These are phyloP conservation scores for Rhizopus arrhizus DNA, from an alignment of 371 early-diverging fungal genomes.

Conservation along the genomic window DNA sequence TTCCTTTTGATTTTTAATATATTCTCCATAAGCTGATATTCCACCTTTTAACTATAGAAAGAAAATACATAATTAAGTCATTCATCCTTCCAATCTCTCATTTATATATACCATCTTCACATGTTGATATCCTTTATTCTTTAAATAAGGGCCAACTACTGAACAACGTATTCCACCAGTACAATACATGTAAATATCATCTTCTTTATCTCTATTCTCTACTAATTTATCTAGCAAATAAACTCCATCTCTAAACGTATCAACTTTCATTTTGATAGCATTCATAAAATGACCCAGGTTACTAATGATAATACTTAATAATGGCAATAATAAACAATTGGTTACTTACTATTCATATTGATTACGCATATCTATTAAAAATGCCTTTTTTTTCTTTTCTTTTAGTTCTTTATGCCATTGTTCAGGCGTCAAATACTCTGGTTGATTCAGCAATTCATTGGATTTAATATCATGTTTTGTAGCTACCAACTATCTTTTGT, in stretches of 20 bases:
- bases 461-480: slow-evolving; percentile 49
- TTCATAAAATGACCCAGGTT: slow-evolving; percentile 70
- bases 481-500: slow-evolving; percentile 52
- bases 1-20: slow-evolving; percentile 36
- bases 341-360: slow-evolving; percentile 69
- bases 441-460: slow-evolving; percentile 57
- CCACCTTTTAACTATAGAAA: slow-evolving; percentile 66
- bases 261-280: slow-evolving; percentile 70
- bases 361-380: slow-evolving; percentile 80
- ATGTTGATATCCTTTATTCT: slow-evolving; percentile 63
- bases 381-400: slow-evolving; percentile 24
- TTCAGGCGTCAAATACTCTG: slow-evolving; percentile 62
- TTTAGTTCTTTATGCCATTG: slow-evolving; percentile 68
- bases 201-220: slow-evolving; percentile 29
- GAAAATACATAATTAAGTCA: too few species aligned
- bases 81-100: neutral
- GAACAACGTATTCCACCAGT: slow-evolving; percentile 84
- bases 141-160: slow-evolving; percentile 72
- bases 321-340: slow-evolving; percentile 1
- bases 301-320: slow-evolving; percentile 26
- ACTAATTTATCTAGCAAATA: slow-evolving; percentile 37
- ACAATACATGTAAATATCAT: slow-evolving; percentile 81
- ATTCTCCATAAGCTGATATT: slow-evolving; percentile 76
- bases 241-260: slow-evolving; percentile 72
- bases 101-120: slow-evolving; percentile 61